Conservation (phyloP, 495 filamentous ascomycete species). For the Penicillium bovifimosum region DNA sequence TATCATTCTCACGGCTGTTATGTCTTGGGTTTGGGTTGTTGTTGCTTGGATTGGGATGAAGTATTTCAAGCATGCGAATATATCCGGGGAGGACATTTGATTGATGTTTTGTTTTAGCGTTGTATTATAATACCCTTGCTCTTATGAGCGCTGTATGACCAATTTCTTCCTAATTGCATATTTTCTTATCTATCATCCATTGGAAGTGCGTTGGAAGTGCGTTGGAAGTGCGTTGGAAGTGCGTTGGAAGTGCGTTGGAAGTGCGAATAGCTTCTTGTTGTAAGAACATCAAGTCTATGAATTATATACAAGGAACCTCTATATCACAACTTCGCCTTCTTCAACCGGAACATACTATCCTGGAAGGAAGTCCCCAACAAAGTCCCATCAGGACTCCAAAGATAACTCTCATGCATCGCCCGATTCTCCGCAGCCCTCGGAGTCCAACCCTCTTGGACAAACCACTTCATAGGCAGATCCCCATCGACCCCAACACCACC, state of each 20-base stretch:
- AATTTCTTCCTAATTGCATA: not conserved
- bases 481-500: conserved; percentile 9
- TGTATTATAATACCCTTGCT: conserved; percentile 3
- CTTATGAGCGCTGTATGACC: not conserved
- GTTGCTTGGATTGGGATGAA: conserved; percentile 99
- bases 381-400: conserved; percentile 58
- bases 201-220: no score
- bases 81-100: conserved; percentile 53
- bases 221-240: no score
- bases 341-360: conserved; percentile 48
- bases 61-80: conserved; percentile 96
- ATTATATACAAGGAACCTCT: not conserved
- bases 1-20: conserved; percentile 85
- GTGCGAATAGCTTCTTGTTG: not conserved
- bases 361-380: conserved; percentile 60
- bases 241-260: no score
- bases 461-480: conserved; percentile 51
- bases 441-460: conserved; percentile 60
- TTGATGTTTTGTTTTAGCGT: not conserved
- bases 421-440: conserved; percentile 51
- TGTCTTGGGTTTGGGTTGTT: conserved; percentile 98
- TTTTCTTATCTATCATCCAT: no score
- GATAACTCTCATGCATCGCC: conserved; percentile 54
- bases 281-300: not conserved
- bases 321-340: conserved; percentile 26